Base-by-base conservation (phyloP, 768 basidiomycete species). In the Hortiboletus flavorubellus region DNA sequence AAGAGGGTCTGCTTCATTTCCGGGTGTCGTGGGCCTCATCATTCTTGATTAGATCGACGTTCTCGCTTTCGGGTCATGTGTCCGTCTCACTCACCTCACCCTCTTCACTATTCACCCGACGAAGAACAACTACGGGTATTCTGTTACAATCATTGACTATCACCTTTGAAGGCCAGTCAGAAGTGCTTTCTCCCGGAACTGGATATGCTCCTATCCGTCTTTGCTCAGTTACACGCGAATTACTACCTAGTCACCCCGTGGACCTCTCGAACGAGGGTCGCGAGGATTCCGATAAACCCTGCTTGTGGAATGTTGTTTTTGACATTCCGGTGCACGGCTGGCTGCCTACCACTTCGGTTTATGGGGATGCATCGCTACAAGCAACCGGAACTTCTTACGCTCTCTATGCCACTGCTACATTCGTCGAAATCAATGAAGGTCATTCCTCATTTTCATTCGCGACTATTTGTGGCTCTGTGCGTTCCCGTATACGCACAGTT, bases 281-380 rank as follows among this genome's bases (percentile, higher is more conserved):
- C 44, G 85, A 89, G 64, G 80, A 85, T 38, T 71, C 73, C 23
- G 75, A 72, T 47, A 72, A 74, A 53, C 80, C 81, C 49, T 85
- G 80, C 61, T 70, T 70, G 34, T 92, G 92, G 86, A 84, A 87
- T 60, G 75, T 93, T 52, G 75, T 85, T 16, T 96, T 95, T 68
- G 86, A 93, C 68, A 72, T 97, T 4, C 79, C 82, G 15, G 73
- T 95, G n/a, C 93, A 93, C 5, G 94, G 93, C 16, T 96, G 94
- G 94, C 78, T 97, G 3, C 93, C 93, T 8, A 76, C 78, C 2
- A 78, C 82, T 15, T 74, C 82, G 26, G 62, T 49, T 4, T 78
- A 83, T 54, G 82, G 84, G 26, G 68, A 77, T 15, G 60, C 63
- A 7, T 62, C 59, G 10, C 44, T 64, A n/a, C 76, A 78, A 18